Percentiles rank a stretch among this genome's conserved stretches.
Conservation (phyloP, 2,329 filamentous ascomycete species). For the Ophiostoma tasmaniense region DNA sequence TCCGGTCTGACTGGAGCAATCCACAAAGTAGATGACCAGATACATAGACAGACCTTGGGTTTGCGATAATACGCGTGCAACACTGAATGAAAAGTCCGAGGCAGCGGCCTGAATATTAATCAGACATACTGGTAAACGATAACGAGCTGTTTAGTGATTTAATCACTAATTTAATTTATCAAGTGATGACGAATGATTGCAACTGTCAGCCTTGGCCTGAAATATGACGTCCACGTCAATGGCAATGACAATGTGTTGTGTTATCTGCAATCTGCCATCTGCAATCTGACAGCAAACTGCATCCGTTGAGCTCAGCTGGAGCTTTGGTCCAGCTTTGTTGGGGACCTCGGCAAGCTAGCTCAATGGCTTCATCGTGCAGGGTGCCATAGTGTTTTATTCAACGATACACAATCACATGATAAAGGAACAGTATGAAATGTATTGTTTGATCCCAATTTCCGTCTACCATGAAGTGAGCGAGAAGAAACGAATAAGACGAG, state of each 20-base stretch:
- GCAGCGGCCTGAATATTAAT: neutral
- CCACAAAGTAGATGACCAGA: too few relatives aligned
- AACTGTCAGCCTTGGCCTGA: too few relatives aligned
- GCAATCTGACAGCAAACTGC: neutral
- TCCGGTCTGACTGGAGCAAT: neutral
- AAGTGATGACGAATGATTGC: too few relatives aligned
- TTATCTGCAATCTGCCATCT: too few relatives aligned
- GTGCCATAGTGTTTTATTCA: too few relatives aligned
- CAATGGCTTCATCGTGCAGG: neutral
- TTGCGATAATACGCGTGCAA: neutral
- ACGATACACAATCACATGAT: neutral
- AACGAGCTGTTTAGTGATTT: neutral
- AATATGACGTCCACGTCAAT: too few relatives aligned
- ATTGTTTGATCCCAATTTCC: constrained; percentile 5
- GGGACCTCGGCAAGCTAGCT: neutral
- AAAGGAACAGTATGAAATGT: neutral
- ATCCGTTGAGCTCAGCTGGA: neutral
- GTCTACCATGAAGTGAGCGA: neutral
- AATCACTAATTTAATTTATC: neutral
- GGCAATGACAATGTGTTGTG: too few relatives aligned
- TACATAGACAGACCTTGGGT: too few relatives aligned
- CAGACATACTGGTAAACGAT: neutral
- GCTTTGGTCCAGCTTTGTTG: neutral
- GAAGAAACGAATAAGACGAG: too few relatives aligned
- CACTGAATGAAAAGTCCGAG: neutral